phyloP scores from a whole-genome alignment of 164 flowering plant genomes.

The Magnolia changhungtana region DNA sequence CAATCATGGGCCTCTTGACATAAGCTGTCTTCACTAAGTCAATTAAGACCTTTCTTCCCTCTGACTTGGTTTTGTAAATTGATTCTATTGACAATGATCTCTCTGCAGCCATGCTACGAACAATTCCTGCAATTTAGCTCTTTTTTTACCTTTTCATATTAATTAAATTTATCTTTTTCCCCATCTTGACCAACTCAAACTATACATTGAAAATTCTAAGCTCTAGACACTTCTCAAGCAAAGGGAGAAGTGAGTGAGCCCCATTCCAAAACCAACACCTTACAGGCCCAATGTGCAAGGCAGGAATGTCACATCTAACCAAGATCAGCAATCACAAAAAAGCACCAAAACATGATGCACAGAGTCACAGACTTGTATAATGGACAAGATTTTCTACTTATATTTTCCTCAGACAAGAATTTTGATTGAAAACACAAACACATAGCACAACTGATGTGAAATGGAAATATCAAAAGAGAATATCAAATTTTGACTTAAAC shows the following conservation, averaged over 20 bases:
- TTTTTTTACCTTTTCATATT: not conserved
- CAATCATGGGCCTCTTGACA: not conserved
- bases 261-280: not conserved
- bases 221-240: not conserved
- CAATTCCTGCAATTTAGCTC: not conserved
- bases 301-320: too few species aligned
- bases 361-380: too few species aligned
- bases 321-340: too few species aligned
- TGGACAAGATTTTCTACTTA: too few species aligned
- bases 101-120: not conserved
- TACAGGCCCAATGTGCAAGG: too few species aligned
- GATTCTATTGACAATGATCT: not conserved
- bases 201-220: not conserved
- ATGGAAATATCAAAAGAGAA: too few species aligned
- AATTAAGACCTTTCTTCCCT: not conserved
- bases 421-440: too few species aligned
- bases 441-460: too few species aligned
- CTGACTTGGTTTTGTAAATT: not conserved
- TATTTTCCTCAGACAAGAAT: too few species aligned
- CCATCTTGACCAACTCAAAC: not conserved
- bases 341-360: too few species aligned
- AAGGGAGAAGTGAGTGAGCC: not conserved
- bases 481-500: too few species aligned
- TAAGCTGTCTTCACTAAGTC: not conserved
- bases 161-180: too few species aligned